Conservation (phyloP, 169 alveolate species). For the Plasmodium coatneyi region DNA sequence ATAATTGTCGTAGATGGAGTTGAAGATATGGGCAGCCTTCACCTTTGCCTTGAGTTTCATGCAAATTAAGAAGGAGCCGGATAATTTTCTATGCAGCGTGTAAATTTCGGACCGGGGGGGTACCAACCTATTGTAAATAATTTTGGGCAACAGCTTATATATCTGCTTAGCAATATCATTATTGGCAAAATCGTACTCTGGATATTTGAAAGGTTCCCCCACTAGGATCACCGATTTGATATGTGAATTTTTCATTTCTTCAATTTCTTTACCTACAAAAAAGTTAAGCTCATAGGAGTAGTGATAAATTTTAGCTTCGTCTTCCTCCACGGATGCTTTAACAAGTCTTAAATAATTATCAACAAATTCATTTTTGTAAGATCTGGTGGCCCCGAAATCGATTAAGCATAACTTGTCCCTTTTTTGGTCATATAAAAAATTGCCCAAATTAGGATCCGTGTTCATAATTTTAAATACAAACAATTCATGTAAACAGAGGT, state of each 20-base stretch:
- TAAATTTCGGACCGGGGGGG: constrained; percentile 95
- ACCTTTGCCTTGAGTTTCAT: constrained; percentile 84
- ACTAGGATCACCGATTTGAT: constrained; percentile 83
- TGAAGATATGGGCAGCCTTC: constrained; percentile 79
- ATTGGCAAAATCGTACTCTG: constrained; percentile 79
- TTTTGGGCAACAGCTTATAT: constrained; percentile 82
- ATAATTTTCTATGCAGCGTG: constrained; percentile 92
- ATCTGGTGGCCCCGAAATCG: constrained; percentile 93
- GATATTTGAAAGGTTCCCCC: constrained; percentile 86
- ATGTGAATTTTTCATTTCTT: constrained; percentile 88
- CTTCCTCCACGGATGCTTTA: constrained; percentile 81
- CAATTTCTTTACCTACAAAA: constrained; percentile 87
- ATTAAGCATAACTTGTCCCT: constrained; percentile 86
- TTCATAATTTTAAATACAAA: constrained; percentile 90
- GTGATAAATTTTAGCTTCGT: constrained; percentile 72
- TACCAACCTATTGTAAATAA: constrained; percentile 86
- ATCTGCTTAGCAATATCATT: constrained; percentile 75
- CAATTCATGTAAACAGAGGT: constrained; percentile 88
- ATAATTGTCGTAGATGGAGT: constrained; percentile 53
- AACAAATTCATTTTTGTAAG: constrained; percentile 85
- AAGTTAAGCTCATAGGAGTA: constrained; percentile 84
- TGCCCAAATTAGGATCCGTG: constrained; percentile 94
- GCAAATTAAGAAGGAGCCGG: constrained; percentile 91
- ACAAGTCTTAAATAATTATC: constrained; percentile 87
- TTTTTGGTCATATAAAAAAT: constrained; percentile 86